Evolutionary conservation across 306 rosid genomes (phyloP).

Genomic region (apple (Malus domestica)): ASM211411v1 NC_041805.1:6614001-6614500

Average conservation of each 20-base stretch:
- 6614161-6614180: slow-evolving; percentile 9
- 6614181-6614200: not conserved
- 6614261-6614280: not conserved
- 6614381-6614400: slow-evolving; percentile 69
- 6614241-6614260: slow-evolving; percentile 10
- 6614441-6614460: not conserved
- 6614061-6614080: not conserved
- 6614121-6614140: not conserved
- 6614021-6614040: not conserved
- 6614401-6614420: slow-evolving; percentile 83
- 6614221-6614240: slow-evolving; percentile 5
- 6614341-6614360: slow-evolving; percentile 52
- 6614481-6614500: not conserved
- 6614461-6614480: not conserved
- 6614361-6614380: slow-evolving; percentile 67
- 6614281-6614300: slow-evolving; percentile 17
- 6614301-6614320: slow-evolving; percentile 63
- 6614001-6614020: not conserved
- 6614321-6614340: slow-evolving; percentile 75
- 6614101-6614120: not conserved
- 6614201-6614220: not conserved
- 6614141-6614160: not conserved
- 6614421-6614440: slow-evolving; percentile 20
- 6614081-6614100: not conserved
- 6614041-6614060: not conserved